A percentile compares a stretch with the other conserved stretches of the same genome.
Evolutionary conservation across 306 rosid genomes (phyloP).

Genomic region (Abrus precatorius): DNA sequence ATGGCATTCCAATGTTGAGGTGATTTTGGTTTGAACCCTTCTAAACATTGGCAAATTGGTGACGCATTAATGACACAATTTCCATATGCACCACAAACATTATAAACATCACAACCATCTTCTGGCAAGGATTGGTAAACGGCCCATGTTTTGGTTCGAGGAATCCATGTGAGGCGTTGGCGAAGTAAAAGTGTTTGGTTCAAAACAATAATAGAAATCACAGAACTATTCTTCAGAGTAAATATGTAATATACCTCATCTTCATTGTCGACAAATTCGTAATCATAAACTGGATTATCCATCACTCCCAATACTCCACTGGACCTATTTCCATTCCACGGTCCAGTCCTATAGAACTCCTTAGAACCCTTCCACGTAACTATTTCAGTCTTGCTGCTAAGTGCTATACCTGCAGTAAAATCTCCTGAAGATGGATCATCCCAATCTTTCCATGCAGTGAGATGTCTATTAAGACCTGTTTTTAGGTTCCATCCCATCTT

Average conservation of each 20-base stretch:
- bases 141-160: slow-evolving; percentile 23
- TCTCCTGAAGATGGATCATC: slow-evolving; percentile 65
- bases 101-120: slow-evolving; percentile 40
- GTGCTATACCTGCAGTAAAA: slow-evolving; percentile 29
- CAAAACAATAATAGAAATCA: slow-evolving; percentile 27
- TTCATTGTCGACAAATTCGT: neutral
- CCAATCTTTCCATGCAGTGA: slow-evolving; percentile 60
- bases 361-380: slow-evolving; percentile 41
- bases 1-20: neutral
- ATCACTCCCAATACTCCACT: slow-evolving; percentile 25
- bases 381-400: slow-evolving; percentile 45
- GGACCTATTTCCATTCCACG: slow-evolving; percentile 56
- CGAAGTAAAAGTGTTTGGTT: slow-evolving; percentile 30
- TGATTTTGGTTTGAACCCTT: slow-evolving; percentile 39
- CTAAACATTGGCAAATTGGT: slow-evolving; percentile 45
- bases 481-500: slow-evolving; percentile 60
- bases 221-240: slow-evolving; percentile 3
- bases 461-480: slow-evolving; percentile 42
- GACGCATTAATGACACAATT: neutral
- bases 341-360: slow-evolving; percentile 51
- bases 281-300: neutral
- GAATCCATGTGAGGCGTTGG: slow-evolving; percentile 5
- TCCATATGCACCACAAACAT: slow-evolving; percentile 44
- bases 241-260: slow-evolving; percentile 24
- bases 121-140: neutral